Percentiles rank a stretch among this genome's conserved stretches.
Conservation (phyloP, 2,329 filamentous ascomycete species). For the Stagonosporopsis tanaceti region DNA sequence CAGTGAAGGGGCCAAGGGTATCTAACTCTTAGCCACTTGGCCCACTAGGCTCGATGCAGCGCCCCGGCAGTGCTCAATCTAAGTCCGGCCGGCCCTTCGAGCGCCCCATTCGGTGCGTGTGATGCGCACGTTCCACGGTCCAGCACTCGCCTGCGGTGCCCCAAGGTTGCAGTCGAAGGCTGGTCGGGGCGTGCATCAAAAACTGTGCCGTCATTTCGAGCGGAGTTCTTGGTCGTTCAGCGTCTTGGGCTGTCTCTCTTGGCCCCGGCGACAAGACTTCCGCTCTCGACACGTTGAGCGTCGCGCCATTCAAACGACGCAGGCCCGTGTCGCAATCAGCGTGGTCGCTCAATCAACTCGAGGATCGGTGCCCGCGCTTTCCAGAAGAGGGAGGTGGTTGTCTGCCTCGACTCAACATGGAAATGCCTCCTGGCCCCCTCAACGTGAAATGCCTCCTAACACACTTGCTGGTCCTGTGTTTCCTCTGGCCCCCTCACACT, state of each 20-base stretch:
- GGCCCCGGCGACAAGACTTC: constrained; percentile 16
- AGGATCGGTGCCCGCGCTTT: constrained; percentile 11
- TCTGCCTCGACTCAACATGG: constrained; percentile 5
- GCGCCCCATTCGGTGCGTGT: constrained; percentile 12
- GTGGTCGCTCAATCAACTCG: constrained; percentile 3
- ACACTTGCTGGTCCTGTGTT: neutral
- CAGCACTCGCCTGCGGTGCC: constrained; percentile 10
- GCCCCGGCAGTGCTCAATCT: constrained; percentile 5
- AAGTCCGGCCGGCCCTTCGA: constrained; percentile 13
- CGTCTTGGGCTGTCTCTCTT: constrained; percentile 11
- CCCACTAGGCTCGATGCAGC: constrained; percentile 2
- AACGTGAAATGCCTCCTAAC: neutral
- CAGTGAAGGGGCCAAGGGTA: constrained; percentile 1
- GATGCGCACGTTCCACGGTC: constrained; percentile 15
- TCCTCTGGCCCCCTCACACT: neutral
- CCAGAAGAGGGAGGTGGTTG: constrained; percentile 17
- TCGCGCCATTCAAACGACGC: constrained; percentile 14
- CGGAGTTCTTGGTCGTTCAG: constrained; percentile 1
- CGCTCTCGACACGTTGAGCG: constrained; percentile 13
- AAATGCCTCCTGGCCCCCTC: neutral
- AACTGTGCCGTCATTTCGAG: constrained; percentile 11
- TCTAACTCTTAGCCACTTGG: constrained; percentile 1
- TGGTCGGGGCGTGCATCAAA: constrained; percentile 14
- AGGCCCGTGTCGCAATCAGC: constrained; percentile 18
- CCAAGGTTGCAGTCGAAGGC: constrained; percentile 5